Conservation (phyloP, 371 early-diverging fungal genomes). For the Mortierella sp. region DNA sequence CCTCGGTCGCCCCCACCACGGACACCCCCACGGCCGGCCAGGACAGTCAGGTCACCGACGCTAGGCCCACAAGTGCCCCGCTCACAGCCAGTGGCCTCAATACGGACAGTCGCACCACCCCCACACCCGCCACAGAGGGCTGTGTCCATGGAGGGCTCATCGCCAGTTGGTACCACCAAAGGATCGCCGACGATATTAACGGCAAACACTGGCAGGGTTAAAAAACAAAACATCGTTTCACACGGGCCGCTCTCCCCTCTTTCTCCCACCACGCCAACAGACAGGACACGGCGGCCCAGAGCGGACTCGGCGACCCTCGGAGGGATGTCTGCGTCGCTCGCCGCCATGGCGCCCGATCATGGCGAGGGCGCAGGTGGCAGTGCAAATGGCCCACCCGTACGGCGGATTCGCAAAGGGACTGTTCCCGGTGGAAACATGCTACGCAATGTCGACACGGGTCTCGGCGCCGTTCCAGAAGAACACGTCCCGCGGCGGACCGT, state of each 20-base stretch:
- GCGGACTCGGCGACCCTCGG: too few species aligned
- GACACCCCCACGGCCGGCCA: background rate
- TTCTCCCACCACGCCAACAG: background rate
- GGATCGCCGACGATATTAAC: background rate
- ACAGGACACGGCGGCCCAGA: background rate
- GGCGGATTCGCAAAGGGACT: too few species aligned
- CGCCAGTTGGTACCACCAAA: too few species aligned
- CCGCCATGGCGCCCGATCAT: background rate
- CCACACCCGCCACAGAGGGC: background rate
- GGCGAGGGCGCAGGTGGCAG: background rate
- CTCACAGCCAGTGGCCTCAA: background rate
- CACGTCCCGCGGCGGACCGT: background rate
- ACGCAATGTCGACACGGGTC: too few species aligned
- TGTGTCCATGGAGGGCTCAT: too few species aligned
- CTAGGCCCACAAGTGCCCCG: slow-evolving; percentile 5
- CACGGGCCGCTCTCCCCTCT: slow-evolving; percentile 11
- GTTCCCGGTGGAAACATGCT: too few species aligned
- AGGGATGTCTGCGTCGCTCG: background rate
- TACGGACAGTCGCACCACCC: slow-evolving; percentile 3
- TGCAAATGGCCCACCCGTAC: too few species aligned
- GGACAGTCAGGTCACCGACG: background rate
- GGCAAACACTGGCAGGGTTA: background rate
- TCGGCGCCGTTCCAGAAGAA: too few species aligned
- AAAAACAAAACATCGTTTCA: background rate
- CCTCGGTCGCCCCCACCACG: slow-evolving; percentile 3